Base-by-base conservation (phyloP, 345 rosid species). In the Camelina neglecta region DNA sequence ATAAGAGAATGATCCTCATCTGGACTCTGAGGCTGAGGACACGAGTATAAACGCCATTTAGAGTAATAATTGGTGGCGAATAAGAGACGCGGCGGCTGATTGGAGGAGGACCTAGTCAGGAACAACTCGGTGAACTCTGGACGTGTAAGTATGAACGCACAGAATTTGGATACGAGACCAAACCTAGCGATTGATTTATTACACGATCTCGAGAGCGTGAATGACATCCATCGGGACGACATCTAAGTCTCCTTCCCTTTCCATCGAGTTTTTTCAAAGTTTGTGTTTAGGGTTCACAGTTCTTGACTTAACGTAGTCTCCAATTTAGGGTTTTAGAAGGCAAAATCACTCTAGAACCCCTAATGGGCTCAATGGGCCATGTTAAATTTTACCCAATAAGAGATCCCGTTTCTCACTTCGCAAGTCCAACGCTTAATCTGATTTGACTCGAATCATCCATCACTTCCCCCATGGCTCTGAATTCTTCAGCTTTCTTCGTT, bases 401-500 rank as follows among this genome's bases (percentile, higher is more conserved):
- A 33, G 21, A 33, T 47, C 21, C 16, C 7, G 41, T 65, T 57
- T 39, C 29, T 60, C 54, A 18, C 18, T 18, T 18, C 18, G 18
- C 18, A 18, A 18, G 18, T 18, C 18, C 18, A 18, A 18, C 18
- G 18, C 0, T 18, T 18, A 18, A 18, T 18, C 63, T 35, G 38
- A 35, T 35, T 35, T 35, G 38, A 6, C 49, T 29, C n/a, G 3
- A 26, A 3, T 26, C 2, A 35, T 20, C 63, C 70, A 24, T 35
- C 38, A 20, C 18, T n/a, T 33, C 48, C 1, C 29, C 39, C 26
- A 15, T 23, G 65, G 23, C 38, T 35, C 33, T 48, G 60, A 15
- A 18, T 66, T 33, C 65, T 55, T 53, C 74, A 68, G 29, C 38
- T 60, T 21, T 61, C 49, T 33, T 53, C 36, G 65, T 76, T 12